A percentile compares a stretch with the other conserved stretches of the same genome.
phyloP scores from a whole-genome alignment of 2,329 filamentous ascomycete species.

The Dothideomycetes sp. region DNA sequence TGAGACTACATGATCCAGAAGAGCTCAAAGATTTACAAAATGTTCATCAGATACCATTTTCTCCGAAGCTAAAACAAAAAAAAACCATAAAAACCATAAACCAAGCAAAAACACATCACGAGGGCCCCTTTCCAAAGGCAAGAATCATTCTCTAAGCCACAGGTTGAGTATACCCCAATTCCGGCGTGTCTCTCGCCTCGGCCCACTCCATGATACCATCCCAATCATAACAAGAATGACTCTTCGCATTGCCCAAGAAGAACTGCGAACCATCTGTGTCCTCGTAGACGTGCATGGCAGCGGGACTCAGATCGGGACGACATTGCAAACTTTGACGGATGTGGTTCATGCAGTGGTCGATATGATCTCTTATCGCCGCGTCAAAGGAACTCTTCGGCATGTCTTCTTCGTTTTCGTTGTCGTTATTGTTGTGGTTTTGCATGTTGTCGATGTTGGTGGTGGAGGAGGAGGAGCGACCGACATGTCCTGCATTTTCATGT shows the following conservation, averaged over 20 bases:
- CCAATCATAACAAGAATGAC: conserved; percentile 1
- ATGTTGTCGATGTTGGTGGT: too few species aligned
- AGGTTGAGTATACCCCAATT: neutral
- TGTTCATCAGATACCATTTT: too few species aligned
- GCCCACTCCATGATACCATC: conserved; percentile 1
- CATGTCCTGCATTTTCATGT: neutral
- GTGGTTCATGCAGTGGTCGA: conserved; percentile 2
- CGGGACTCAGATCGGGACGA: neutral
- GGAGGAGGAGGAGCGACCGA: too few species aligned
- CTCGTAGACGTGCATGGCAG: neutral
- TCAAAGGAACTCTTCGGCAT: neutral
- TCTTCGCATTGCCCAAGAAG: neutral
- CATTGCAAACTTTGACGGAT: neutral
- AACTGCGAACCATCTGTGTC: neutral
- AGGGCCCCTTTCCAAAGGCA: too few species aligned
- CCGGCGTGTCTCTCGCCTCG: neutral
- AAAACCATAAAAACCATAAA: too few species aligned
- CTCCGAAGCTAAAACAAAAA: too few species aligned
- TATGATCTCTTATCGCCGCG: neutral
- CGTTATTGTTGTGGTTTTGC: neutral
- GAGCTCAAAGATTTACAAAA: too few species aligned
- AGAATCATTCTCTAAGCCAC: too few species aligned
- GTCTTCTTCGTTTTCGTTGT: neutral
- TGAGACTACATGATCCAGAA: too few species aligned
- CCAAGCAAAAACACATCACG: too few species aligned